Base-by-base conservation (phyloP, 306 rosid genomes). In the Trichosanthes truncata region DNA sequence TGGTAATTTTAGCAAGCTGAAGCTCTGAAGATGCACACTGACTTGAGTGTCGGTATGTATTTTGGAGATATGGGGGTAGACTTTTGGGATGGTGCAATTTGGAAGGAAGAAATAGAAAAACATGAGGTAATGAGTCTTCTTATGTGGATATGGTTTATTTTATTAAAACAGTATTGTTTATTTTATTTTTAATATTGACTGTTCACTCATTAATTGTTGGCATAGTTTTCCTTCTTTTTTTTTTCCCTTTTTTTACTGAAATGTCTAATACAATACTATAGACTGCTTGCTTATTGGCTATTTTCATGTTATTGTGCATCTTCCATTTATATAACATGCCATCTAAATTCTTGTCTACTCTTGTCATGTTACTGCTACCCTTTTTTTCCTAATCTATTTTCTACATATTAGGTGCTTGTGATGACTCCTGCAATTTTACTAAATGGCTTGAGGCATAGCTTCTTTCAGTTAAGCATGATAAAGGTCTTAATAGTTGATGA, bases 381-480 rank as follows among this genome's bases (percentile, higher is more conserved):
- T 56, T 31, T 56, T 41, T 18, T 3, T 9, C 9, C 20, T 80
- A 9, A 36, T 56, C 18, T 25, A 61, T 57, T 78, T 78, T 46
- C 35, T 33, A 21, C 74, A 33, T 26, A 79, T 62, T 84, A 94
- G 97, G 97, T 94, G 74, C 87, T 94, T 76, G 97, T 94, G 61
- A 92, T 94, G 98, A 94, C 98, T 29, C 95, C 92, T 12, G 85
- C 81, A 49, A 92, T 94, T 83, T 82, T 92, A 84, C 92, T 92
- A 3, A n/a, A 5, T 56, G 82, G 89, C 83, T 82, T 94, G 92
- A 85, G 93, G 83, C 88, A 83, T 79, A 82, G 92, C 84, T 92
- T 91, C 83, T 74, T 94, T 81, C 87, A 85, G 48, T 80, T 94
- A 67, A 82, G 81, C 46, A 87, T 88, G 97, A 92, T 94, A 49